These are phyloP conservation scores for Musa itinerans DNA, from an alignment of 176 grass and related monocot genomes.

Conservation along the genomic window DNA sequence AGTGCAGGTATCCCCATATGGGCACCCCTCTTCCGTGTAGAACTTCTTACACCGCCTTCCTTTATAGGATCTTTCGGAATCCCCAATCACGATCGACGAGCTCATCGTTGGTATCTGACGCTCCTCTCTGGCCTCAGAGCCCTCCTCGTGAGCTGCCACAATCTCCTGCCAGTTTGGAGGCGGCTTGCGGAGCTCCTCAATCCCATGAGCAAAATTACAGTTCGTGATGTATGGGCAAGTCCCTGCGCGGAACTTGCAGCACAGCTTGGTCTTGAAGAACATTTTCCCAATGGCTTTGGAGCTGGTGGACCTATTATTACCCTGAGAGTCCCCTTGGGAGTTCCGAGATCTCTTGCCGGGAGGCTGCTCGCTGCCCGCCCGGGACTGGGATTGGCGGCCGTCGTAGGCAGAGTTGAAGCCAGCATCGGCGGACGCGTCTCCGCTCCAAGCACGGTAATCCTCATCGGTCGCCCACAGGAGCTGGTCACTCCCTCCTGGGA, in stretches of 20 bases:
- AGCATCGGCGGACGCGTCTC: constrained; percentile 26
- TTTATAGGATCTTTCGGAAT: constrained; percentile 67
- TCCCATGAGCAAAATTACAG: constrained; percentile 94
- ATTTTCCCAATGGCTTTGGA: constrained; percentile 87
- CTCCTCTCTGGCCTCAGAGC: constrained; percentile 33
- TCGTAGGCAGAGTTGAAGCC: constrained; percentile 27
- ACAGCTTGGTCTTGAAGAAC: constrained; percentile 99
- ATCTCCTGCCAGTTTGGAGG: constrained; percentile 98
- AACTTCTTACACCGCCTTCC: constrained; percentile 98
- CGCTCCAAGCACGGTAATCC: constrained; percentile 70
- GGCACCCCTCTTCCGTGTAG: constrained; percentile 94
- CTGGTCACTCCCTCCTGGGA: constrained; percentile 22
- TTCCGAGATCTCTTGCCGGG: constrained; percentile 57
- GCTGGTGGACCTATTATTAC: constrained; percentile 26
- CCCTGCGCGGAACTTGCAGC: constrained; percentile 84
- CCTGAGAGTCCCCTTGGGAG: constrained; percentile 18
- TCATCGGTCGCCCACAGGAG: constrained; percentile 87
- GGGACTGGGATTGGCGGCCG: constrained; percentile 47
- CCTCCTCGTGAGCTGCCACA: constrained; percentile 64
- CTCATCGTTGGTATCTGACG: constrained; percentile 86
- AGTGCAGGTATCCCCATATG: constrained; percentile 78
- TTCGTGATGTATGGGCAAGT: constrained; percentile 94
- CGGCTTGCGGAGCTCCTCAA: constrained; percentile 99
- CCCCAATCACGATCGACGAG: constrained; percentile 25
- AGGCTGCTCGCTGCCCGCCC: constrained; percentile 79